Evolutionary conservation across 2,329 filamentous ascomycete species (phyloP).

Genomic region (Kalaharituber pfeilii): DNA sequence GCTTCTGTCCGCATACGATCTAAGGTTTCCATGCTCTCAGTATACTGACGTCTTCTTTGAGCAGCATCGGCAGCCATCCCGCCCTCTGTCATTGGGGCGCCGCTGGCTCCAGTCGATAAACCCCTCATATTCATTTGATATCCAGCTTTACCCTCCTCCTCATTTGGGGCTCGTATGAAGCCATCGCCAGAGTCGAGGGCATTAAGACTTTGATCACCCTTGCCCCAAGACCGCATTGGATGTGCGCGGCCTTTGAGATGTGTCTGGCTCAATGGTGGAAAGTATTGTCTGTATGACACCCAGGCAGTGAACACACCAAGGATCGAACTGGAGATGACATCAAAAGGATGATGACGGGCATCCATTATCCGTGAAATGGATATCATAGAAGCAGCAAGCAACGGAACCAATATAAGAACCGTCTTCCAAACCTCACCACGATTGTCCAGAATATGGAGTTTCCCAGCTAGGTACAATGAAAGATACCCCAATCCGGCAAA

Average conservation of each 20-base stretch:
- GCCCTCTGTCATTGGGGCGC: background rate
- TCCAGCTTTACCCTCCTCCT: slow-evolving; percentile 14
- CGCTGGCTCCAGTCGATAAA: background rate
- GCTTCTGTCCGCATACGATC: slow-evolving; percentile 14
- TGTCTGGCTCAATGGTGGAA: slow-evolving; percentile 37
- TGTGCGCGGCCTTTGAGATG: slow-evolving; percentile 43
- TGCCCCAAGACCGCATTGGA: slow-evolving; percentile 41
- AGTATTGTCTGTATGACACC: slow-evolving; percentile 41
- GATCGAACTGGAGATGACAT: slow-evolving; percentile 39
- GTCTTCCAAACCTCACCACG: slow-evolving; percentile 44
- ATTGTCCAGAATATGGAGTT: slow-evolving; percentile 42
- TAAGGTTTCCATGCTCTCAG: slow-evolving; percentile 12
- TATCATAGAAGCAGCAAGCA: slow-evolving; percentile 37
- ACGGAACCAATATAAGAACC: slow-evolving; percentile 37
- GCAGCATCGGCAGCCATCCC: slow-evolving; percentile 2
- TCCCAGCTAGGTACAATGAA: slow-evolving; percentile 42
- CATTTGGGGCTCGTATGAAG: slow-evolving; percentile 1
- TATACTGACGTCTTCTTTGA: slow-evolving; percentile 15
- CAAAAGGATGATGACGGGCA: slow-evolving; percentile 43
- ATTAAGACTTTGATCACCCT: slow-evolving; percentile 25
- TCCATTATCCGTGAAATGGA: slow-evolving; percentile 44
- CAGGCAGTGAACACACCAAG: slow-evolving; percentile 37
- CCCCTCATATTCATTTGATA: slow-evolving; percentile 1
- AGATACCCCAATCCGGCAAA: slow-evolving; percentile 43
- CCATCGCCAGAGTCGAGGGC: slow-evolving; percentile 3